Conservation (phyloP, 441 rosid species). For the Pelargonium myrrhifolium region DNA sequence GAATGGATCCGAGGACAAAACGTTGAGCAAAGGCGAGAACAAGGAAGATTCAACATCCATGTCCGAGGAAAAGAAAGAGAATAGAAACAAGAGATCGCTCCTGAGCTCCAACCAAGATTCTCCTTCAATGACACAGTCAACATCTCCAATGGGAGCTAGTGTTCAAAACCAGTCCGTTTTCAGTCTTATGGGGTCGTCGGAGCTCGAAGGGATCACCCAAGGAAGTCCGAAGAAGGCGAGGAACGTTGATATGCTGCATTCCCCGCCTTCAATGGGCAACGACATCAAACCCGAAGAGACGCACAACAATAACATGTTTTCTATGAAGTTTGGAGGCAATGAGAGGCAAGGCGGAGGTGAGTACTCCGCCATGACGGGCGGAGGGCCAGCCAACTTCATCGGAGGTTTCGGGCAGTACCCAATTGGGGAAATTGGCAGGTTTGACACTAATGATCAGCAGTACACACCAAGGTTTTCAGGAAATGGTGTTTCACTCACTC, state of each 20-base stretch:
- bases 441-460: constrained; percentile 51
- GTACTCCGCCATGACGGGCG: constrained; percentile 51
- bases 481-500: constrained; percentile 82
- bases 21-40: constrained; percentile 41
- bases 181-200: constrained; percentile 49
- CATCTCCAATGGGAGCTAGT: constrained; percentile 44
- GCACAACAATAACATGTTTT: constrained; percentile 26
- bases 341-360: constrained; percentile 67
- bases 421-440: constrained; percentile 75
- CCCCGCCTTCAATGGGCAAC: constrained; percentile 39
- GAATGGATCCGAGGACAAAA: constrained; percentile 47
- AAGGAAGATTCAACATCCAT: constrained; percentile 57
- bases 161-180: constrained; percentile 48
- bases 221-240: constrained; percentile 75
- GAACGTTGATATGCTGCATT: constrained; percentile 45
- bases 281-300: constrained; percentile 32
- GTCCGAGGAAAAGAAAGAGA: constrained; percentile 14
- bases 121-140: constrained; percentile 36
- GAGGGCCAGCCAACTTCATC: constrained; percentile 54
- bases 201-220: constrained; percentile 65
- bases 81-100: not conserved
- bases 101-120: constrained; percentile 25
- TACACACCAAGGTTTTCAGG: constrained; percentile 66
- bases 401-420: constrained; percentile 89
- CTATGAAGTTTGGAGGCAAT: constrained; percentile 43